phyloP scores from a whole-genome alignment of 1,284 basidiomycete species.

The Cystobasidiaceae sp. region DNA sequence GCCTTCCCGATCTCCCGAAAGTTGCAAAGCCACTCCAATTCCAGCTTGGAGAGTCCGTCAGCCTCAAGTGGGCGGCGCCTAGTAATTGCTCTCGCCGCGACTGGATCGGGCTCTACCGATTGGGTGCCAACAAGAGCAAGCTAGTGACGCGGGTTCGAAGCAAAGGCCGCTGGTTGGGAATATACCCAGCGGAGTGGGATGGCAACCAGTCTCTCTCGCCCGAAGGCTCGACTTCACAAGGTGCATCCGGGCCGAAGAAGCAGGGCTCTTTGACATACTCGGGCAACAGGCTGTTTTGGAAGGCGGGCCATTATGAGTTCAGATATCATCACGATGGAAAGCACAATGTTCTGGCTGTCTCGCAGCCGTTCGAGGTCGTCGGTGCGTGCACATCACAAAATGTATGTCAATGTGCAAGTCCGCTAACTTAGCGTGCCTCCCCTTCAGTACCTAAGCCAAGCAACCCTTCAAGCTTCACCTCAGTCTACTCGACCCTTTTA shows the following conservation, averaged over 20 bases:
- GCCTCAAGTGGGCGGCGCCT: constrained; percentile 80
- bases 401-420: no score
- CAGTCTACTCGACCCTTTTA: constrained; percentile 62
- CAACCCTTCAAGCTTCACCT: constrained; percentile 57
- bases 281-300: constrained; percentile 76
- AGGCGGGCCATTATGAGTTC: constrained; percentile 72
- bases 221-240: constrained; percentile 36
- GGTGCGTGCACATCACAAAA: no score
- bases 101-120: constrained; percentile 85
- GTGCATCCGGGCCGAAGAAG: constrained; percentile 35
- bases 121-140: constrained; percentile 76
- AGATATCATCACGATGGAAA: constrained; percentile 58
- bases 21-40: constrained; percentile 56
- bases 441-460: no score
- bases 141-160: constrained; percentile 81
- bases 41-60: constrained; percentile 86
- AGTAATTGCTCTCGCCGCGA: constrained; percentile 82
- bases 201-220: constrained; percentile 60
- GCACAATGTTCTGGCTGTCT: constrained; percentile 85
- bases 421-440: no score
- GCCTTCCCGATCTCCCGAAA: constrained; percentile 46
- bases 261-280: constrained; percentile 67
- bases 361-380: constrained; percentile 79
- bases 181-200: constrained; percentile 87
- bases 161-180: constrained; percentile 85